These are phyloP conservation scores for Sugiyamaella valdiviana DNA, from an alignment of 805 yeast species.

Conservation along the genomic window DNA sequence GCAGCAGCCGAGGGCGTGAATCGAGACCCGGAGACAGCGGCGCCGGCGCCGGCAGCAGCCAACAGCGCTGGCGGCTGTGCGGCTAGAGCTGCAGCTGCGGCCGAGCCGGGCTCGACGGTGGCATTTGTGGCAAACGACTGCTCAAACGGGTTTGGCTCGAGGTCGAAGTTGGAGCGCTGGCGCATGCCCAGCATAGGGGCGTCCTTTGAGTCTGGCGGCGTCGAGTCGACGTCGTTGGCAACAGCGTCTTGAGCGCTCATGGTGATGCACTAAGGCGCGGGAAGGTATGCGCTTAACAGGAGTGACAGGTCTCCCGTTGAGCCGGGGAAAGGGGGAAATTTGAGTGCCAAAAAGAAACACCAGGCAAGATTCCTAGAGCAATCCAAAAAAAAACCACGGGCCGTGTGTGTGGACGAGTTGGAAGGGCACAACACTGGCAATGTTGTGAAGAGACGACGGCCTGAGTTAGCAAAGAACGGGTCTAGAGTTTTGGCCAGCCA, in stretches of 20 bases:
- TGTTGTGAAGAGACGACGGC: neutral
- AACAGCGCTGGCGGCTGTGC: neutral
- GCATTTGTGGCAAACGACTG: constrained; percentile 75
- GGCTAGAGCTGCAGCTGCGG: constrained; percentile 1
- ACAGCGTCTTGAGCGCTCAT: too few species aligned
- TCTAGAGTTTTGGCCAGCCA: too few species aligned
- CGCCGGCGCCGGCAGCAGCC: neutral
- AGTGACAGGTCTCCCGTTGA: too few species aligned
- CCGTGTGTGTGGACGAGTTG: neutral
- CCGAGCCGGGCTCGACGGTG: too few species aligned
- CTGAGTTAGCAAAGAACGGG: neutral
- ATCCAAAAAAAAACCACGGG: neutral
- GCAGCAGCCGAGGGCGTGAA: constrained; percentile 7
- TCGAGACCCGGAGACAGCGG: constrained; percentile 2
- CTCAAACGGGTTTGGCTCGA: constrained; percentile 95
- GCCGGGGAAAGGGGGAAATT: neutral
- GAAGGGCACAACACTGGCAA: neutral
- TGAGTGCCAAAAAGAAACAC: neutral
- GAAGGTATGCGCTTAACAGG: too few species aligned
- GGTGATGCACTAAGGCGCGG: too few species aligned
- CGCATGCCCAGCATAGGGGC: neutral
- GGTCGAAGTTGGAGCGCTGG: constrained; percentile 39
- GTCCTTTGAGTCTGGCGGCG: neutral
- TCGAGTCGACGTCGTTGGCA: too few species aligned
- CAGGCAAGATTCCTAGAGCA: neutral